These are phyloP conservation scores for Aspergillus thermomutatus DNA, from an alignment of 2,329 filamentous ascomycete species.

Conservation along the genomic window DNA sequence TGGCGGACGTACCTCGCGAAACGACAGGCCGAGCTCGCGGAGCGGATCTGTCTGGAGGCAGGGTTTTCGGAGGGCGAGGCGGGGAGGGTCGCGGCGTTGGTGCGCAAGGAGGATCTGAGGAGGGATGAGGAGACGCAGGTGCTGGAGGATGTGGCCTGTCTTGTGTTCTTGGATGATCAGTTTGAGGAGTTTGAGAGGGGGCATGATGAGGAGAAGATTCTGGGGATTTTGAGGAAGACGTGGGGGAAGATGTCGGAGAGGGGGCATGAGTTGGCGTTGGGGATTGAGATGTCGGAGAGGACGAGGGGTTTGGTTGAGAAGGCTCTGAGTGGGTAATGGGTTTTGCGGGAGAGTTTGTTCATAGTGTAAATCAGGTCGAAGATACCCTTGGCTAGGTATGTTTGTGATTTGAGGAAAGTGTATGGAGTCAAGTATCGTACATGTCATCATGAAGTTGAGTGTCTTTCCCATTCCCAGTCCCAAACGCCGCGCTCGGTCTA, in stretches of 20 bases:
- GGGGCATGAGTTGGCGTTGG: slow-evolving; percentile 63
- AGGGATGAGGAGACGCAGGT: slow-evolving; percentile 58
- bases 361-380: neutral
- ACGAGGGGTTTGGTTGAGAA: slow-evolving; percentile 61
- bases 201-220: slow-evolving; percentile 67
- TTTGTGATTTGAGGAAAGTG: neutral
- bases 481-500: slow-evolving; percentile 4
- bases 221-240: slow-evolving; percentile 68
- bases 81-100: slow-evolving; percentile 63
- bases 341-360: too few relatives aligned
- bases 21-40: slow-evolving; percentile 62
- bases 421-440: neutral
- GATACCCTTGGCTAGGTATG: neutral
- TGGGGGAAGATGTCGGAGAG: slow-evolving; percentile 70
- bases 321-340: slow-evolving; percentile 50
- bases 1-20: slow-evolving; percentile 75
- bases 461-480: neutral
- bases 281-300: slow-evolving; percentile 62
- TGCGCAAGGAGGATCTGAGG: slow-evolving; percentile 73
- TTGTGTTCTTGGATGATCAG: slow-evolving; percentile 85
- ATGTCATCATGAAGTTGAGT: neutral
- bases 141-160: slow-evolving; percentile 79
- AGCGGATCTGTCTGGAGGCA: slow-evolving; percentile 50
- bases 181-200: slow-evolving; percentile 75
- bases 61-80: slow-evolving; percentile 55